Evolutionary conservation across 2,329 filamentous ascomycete genomes (phyloP).

Genomic region (Colletotrichum limetticola): DNA sequence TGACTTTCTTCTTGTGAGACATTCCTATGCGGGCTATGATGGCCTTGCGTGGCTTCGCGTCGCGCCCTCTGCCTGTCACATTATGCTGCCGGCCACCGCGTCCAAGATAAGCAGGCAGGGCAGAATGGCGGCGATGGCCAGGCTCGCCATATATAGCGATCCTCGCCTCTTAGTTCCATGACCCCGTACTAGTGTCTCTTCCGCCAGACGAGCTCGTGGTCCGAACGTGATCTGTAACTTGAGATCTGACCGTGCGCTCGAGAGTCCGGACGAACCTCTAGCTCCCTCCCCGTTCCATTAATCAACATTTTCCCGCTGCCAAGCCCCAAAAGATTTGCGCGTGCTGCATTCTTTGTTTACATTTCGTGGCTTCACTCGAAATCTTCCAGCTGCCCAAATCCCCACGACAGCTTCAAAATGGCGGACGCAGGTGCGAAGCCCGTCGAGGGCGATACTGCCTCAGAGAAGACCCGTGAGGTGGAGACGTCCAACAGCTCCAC

Average conservation of each 20-base stretch:
- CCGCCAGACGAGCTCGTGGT: neutral
- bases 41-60: neutral
- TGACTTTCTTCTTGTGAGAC: constrained; percentile 6
- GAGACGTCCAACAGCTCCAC: constrained; percentile 26
- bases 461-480: neutral
- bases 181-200: neutral
- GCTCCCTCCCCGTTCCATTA: constrained; percentile 4
- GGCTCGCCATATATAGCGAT: constrained; percentile 15
- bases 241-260: constrained; percentile 15
- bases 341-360: neutral
- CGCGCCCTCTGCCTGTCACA: neutral
- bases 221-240: constrained; percentile 22
- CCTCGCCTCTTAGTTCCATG: neutral
- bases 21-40: neutral
- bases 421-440: constrained; percentile 5
- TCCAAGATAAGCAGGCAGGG: neutral
- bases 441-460: constrained; percentile 2
- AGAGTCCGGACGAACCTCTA: constrained; percentile 25
- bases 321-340: neutral
- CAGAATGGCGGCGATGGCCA: neutral
- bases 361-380: neutral
- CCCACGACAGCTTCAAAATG: constrained; percentile 8
- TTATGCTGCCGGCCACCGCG: neutral
- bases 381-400: neutral
- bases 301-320: constrained; percentile 9